These are phyloP conservation scores for Thinopyrum elongatum DNA, from an alignment of 176 grass and related monocot species.

Conservation along the genomic window DNA sequence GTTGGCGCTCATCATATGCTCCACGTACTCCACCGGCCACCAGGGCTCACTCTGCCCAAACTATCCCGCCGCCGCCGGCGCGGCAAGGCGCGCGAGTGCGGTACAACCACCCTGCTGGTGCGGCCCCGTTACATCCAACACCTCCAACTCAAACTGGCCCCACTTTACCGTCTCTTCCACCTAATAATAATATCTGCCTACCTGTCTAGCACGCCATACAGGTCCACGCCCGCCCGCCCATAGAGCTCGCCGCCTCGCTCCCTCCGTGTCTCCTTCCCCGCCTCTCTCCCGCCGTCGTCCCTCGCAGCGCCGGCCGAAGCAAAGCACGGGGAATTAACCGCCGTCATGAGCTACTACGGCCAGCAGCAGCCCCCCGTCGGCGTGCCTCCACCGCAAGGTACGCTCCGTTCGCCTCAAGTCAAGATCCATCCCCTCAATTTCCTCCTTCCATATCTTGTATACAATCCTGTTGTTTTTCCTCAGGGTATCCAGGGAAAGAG, in stretches of 20 bases:
- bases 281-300: background rate
- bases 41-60: no score
- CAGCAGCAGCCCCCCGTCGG: slow-evolving; percentile 28
- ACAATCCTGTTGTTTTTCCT: background rate
- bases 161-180: no score
- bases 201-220: background rate
- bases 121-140: no score
- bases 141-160: no score
- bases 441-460: background rate
- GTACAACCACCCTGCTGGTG: no score
- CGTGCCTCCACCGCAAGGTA: slow-evolving; percentile 27
- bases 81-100: no score
- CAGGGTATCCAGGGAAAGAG: slow-evolving; percentile 58
- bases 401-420: background rate
- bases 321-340: background rate
- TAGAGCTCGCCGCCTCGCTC: background rate
- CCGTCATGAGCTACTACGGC: slow-evolving; percentile 28
- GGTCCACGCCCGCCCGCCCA: background rate
- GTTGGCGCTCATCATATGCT: no score
- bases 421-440: background rate
- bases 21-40: no score
- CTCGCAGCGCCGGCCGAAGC: background rate
- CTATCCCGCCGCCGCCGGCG: no score
- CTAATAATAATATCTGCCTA: background rate
- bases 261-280: background rate